Percentiles rank a stretch among this genome's conserved stretches.
phyloP scores from a whole-genome alignment of 495 filamentous ascomycete genomes.

The Penicillium waksmanii region DNA sequence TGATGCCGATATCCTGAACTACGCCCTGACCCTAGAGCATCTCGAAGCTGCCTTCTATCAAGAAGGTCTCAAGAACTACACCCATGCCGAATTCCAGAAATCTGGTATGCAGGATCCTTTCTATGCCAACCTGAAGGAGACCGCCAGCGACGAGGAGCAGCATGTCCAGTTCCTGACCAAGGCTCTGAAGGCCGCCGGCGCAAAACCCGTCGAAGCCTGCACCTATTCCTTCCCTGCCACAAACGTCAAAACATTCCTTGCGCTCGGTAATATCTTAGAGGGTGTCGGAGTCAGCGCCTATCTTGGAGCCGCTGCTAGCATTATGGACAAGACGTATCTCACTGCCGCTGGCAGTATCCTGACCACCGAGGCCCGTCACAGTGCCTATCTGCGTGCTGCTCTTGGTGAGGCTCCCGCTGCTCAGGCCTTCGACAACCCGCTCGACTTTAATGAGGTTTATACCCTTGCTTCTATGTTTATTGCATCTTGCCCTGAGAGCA shows the following conservation, averaged over 20 bases:
- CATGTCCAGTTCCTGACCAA: constrained; percentile 61
- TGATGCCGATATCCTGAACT: constrained; percentile 40
- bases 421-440: constrained; percentile 59
- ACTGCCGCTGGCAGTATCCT: constrained; percentile 66
- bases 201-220: constrained; percentile 53
- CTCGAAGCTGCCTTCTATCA: constrained; percentile 54
- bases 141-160: constrained; percentile 57
- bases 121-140: constrained; percentile 55
- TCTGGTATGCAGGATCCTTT: constrained; percentile 55
- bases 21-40: constrained; percentile 41
- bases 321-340: constrained; percentile 54
- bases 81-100: constrained; percentile 49
- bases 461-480: constrained; percentile 65
- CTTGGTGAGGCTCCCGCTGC: constrained; percentile 54
- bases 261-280: constrained; percentile 58
- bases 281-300: constrained; percentile 62
- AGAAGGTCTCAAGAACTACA: constrained; percentile 60
- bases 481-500: constrained; percentile 54
- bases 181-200: constrained; percentile 52
- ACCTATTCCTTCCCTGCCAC: constrained; percentile 60
- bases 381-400: constrained; percentile 57
- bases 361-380: constrained; percentile 64
- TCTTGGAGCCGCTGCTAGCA: constrained; percentile 62
- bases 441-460: constrained; percentile 61
- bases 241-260: constrained; percentile 49